Evolutionary conservation across 1,284 basidiomycete species (phyloP), one percentile per base, ranked within the genome.

Genomic region (Cutaneotrichosporon cyanovorans): DNA sequence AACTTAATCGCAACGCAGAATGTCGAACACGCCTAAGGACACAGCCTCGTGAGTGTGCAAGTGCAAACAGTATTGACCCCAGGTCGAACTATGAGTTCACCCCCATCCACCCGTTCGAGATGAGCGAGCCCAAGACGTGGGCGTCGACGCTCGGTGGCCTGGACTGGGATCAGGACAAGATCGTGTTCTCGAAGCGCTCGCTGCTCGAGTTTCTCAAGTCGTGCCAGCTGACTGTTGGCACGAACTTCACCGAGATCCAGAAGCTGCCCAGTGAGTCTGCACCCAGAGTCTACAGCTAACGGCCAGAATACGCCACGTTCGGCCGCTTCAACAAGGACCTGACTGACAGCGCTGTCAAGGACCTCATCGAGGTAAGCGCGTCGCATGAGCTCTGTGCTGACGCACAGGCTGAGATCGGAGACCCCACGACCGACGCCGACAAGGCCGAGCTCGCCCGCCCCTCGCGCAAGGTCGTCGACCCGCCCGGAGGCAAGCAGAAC

Each of bases 161-260:
- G 12, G 55, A 40, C 23, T 31, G 23, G 15, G 15, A 16, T 25
- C 22, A 8, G 30, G 18, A 70, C 58, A 70, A 70, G 62, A 70
- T 70, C 37, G 65, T 70, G 45, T 72, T 72, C 58, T 68, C 68
- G 41, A 72, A 72, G 55, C 59, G 70, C 50, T 70, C 68, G 42
- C 55, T 72, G 30, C 61, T 72, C 37, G 70, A 72, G 51, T 72
- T 72, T 57, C 60, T 72, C 48, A 72, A 71, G 70, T 61, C 68
- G 34, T 67, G 66, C 47, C 59, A 65, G 37, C 41, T 72, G 11
- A 68, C 68, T 3, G 70, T 72, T 41, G 64, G 66, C 54, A 66
- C 64, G 40, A 71, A 72, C 57, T 71, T 65, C 40, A 58, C 51
- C 42, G 69, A 72, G 60, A 63, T 72, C 42, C 55, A 60, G 43